A percentile compares a stretch with the other conserved stretches of the same genome.
Evolutionary conservation across 257 asterid genomes (phyloP).

Genomic region (Pogostemon cablin): DNA sequence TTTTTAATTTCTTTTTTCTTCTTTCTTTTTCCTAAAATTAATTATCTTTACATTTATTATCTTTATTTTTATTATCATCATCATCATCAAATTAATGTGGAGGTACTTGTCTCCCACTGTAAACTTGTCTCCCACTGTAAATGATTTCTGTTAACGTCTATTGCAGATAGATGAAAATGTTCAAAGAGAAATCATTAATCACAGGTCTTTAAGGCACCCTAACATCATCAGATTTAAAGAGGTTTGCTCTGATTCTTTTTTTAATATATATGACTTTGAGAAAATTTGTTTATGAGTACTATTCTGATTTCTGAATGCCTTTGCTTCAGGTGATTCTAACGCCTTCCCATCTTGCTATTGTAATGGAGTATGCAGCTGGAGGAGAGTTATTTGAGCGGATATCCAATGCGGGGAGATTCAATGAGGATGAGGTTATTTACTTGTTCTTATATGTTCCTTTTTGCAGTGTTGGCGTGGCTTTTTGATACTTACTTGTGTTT

Average conservation of each 20-base stretch:
- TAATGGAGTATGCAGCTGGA: conserved; percentile 82
- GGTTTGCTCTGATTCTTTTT: conserved; percentile 41
- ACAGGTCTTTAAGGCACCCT: conserved; percentile 71
- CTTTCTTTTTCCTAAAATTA: neutral
- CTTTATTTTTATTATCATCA: neutral
- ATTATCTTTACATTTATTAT: neutral
- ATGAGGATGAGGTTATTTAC: conserved; percentile 64
- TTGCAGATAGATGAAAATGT: conserved; percentile 77
- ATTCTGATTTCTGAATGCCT: conserved; percentile 16
- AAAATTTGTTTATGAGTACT: conserved; percentile 14
- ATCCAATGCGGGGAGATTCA: conserved; percentile 67
- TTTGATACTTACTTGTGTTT: conserved; percentile 16
- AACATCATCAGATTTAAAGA: conserved; percentile 69
- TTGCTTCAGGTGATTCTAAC: conserved; percentile 64
- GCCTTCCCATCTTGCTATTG: conserved; percentile 76
- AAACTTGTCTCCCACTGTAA: too few species aligned
- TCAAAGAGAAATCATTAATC: conserved; percentile 72
- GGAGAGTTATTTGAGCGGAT: conserved; percentile 75
- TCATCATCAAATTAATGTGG: too few species aligned
- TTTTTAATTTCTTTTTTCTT: neutral
- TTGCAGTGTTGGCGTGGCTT: neutral
- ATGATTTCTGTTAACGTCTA: conserved; percentile 22
- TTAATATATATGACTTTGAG: neutral
- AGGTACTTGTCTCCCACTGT: too few species aligned
- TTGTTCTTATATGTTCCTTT: conserved; percentile 17